A percentile compares a stretch with the other conserved stretches of the same genome.
Evolutionary conservation across 805 yeast genomes (phyloP).

Genomic region (Candida krabiensis): DNA sequence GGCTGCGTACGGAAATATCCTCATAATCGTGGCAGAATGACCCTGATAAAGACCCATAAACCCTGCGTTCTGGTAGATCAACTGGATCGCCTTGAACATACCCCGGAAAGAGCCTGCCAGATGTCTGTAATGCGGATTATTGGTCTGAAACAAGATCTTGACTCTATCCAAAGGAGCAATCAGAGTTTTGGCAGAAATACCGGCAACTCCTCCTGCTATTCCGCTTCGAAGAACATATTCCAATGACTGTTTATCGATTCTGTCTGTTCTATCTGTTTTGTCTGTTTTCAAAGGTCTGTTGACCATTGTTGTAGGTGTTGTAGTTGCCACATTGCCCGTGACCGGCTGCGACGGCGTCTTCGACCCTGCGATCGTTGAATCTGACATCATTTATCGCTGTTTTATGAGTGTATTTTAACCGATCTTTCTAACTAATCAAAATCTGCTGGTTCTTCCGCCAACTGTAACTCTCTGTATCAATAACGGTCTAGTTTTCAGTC

Average conservation of each 20-base stretch:
- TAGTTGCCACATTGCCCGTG: too few relatives aligned
- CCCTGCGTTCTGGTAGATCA: slow-evolving; percentile 72
- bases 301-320: too few relatives aligned
- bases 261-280: too few relatives aligned
- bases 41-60: slow-evolving; percentile 85
- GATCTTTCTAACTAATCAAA: too few relatives aligned
- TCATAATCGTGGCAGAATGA: slow-evolving; percentile 85
- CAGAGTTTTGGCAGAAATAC: slow-evolving; percentile 91
- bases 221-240: slow-evolving; percentile 86
- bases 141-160: slow-evolving; percentile 91
- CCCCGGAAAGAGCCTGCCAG: slow-evolving; percentile 83
- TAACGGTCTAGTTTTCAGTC: too few relatives aligned
- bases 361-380: too few relatives aligned
- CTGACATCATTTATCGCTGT: too few relatives aligned
- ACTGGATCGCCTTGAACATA: slow-evolving; percentile 65
- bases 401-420: too few relatives aligned
- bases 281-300: too few relatives aligned
- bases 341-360: too few relatives aligned
- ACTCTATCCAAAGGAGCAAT: slow-evolving; percentile 96
- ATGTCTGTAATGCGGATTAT: slow-evolving; percentile 82
- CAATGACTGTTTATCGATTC: slow-evolving; percentile 64
- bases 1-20: slow-evolving; percentile 97
- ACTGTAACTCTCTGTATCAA: too few relatives aligned
- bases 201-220: slow-evolving; percentile 93
- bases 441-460: too few relatives aligned